Evolutionary conservation across 306 rosid genomes (phyloP), one percentile per base, ranked within the genome.

Genomic region (Betula pendula): DNA sequence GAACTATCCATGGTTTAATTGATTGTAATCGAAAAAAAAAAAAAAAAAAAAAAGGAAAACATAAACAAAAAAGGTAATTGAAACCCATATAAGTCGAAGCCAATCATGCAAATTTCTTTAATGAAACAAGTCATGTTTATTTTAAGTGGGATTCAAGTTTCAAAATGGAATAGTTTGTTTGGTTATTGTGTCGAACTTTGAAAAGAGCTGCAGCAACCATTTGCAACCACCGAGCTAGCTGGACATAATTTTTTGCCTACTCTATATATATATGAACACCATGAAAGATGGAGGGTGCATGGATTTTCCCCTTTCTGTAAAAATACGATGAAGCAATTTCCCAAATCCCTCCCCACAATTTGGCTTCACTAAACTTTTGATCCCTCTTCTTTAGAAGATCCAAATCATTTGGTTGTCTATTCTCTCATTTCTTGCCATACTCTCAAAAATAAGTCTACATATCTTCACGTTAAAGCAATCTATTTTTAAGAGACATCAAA

Each of bases 361-460:
- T 70, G 71, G 16, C 75, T 77, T 73, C 81, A 77, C 65, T 69
- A 52, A 67, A 56, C 63, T 53, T 27, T 67, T 68, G 81, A 73
- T 80, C 76, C 70, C 75, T 78, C 73, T 84, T 71, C 90, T 87
- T 88, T 85, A 85, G 91, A 88, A 87, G 89, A 83, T 85, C 86
- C 80, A 75, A 89, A 89, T 89, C 90, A 87, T 87, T 85, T 82
- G 81, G 38, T 47, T 87, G 86, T 82, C 90, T 45, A 79, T 38
- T 38, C 68, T 85, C 74, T 75, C 74, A 42, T 75, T 52, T 78
- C 72, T 68, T 75, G 73, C 48, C 74, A 82, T 63, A 55, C 79
- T 70, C 66, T 67, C 87, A 80, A 68, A 38, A 47, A 49, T 75
- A 81, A 70, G 75, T 68, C 87, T 80, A 63, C 76, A 63, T 77